Percentiles rank a stretch among this genome's conserved stretches.
These are phyloP conservation scores for Brassica nigra DNA, from an alignment of 345 rosid genomes.

Conservation along the genomic window DNA sequence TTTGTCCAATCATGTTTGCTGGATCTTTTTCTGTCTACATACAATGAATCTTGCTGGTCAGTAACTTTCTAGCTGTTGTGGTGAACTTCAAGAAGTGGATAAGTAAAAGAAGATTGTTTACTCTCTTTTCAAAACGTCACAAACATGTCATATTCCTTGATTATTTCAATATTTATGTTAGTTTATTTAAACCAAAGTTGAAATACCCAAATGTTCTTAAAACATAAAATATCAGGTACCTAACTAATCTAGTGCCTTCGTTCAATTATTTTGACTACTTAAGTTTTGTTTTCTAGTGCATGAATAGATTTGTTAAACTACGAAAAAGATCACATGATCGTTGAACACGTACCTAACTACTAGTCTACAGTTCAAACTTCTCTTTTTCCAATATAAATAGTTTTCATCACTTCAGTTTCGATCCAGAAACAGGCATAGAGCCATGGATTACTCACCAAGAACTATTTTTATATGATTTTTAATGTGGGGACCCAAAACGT, in stretches of 20 bases:
- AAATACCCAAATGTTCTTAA: neutral
- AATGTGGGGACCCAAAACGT: constrained; percentile 16
- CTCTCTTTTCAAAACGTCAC: neutral
- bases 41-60: neutral
- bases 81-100: neutral
- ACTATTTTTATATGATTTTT: neutral
- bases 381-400: neutral
- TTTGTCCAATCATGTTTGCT: neutral
- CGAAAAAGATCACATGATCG: neutral
- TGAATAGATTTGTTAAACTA: neutral
- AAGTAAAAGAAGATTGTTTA: neutral
- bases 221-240: neutral
- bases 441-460: neutral
- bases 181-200: neutral
- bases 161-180: neutral
- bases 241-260: neutral
- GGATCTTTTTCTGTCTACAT: neutral
- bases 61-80: neutral
- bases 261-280: neutral
- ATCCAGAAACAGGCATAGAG: neutral
- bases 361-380: neutral
- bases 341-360: neutral
- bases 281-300: neutral
- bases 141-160: neutral
- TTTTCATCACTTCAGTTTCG: neutral